A percentile compares a stretch with the other conserved stretches of the same genome.
Evolutionary conservation across 2,329 filamentous ascomycete genomes (phyloP).

Genomic region (Coniochaeta prunicola): DNA sequence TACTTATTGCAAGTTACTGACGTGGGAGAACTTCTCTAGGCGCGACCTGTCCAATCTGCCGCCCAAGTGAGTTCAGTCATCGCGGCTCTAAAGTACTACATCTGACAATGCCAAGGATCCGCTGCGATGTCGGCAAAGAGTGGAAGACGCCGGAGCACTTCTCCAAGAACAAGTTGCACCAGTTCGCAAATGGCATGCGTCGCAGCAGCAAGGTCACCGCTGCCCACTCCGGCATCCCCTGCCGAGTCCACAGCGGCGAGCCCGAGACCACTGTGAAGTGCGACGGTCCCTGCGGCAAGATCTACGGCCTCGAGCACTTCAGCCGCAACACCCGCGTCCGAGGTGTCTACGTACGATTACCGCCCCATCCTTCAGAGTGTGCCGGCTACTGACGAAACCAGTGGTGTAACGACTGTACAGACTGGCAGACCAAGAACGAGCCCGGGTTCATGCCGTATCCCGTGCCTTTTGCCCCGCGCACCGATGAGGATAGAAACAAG

Average conservation of each 20-base stretch:
- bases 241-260: slow-evolving; percentile 17
- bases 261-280: slow-evolving; percentile 11
- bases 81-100: neutral
- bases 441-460: slow-evolving; percentile 14
- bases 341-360: slow-evolving; percentile 18
- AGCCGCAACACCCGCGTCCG: slow-evolving; percentile 24
- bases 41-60: neutral
- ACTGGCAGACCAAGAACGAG: slow-evolving; percentile 20
- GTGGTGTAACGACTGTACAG: slow-evolving; percentile 27
- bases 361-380: neutral
- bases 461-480: neutral
- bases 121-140: slow-evolving; percentile 20
- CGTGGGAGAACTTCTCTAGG: neutral
- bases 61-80: neutral
- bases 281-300: slow-evolving; percentile 23
- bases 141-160: slow-evolving; percentile 19
- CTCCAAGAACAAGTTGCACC: slow-evolving; percentile 20
- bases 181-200: slow-evolving; percentile 13
- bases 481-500: neutral
- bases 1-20: neutral
- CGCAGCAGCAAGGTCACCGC: slow-evolving; percentile 10
- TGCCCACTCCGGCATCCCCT: slow-evolving; percentile 17
- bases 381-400: slow-evolving; percentile 9
- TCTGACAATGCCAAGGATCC: slow-evolving; percentile 13
- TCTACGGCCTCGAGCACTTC: slow-evolving; percentile 19